phyloP scores from a whole-genome alignment of 2,329 filamentous ascomycete species.

The Teratosphaeria zuluensis region DNA sequence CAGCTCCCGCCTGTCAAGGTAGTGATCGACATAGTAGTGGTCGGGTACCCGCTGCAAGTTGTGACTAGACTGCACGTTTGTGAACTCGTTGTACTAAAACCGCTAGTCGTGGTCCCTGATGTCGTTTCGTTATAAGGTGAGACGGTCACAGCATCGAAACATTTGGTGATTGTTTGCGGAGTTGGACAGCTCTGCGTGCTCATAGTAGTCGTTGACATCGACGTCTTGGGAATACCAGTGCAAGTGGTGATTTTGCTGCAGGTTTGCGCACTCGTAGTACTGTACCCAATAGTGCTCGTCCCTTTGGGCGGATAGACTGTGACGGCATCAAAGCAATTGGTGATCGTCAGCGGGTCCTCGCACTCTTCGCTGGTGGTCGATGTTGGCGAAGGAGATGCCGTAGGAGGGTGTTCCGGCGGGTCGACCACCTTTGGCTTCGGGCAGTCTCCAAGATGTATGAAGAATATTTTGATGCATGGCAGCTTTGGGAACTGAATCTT shows the following conservation, averaged over 20 bases:
- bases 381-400: neutral
- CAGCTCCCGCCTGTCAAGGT: neutral
- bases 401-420: neutral
- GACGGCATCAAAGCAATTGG: neutral
- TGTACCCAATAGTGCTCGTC: neutral
- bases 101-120: neutral
- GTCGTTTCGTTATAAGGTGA: neutral
- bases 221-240: neutral
- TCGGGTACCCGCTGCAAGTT: neutral
- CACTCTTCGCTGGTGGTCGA: neutral
- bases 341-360: neutral
- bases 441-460: neutral
- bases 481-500: neutral
- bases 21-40: neutral
- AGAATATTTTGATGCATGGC: neutral
- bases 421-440: neutral
- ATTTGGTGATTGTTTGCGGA: neutral
- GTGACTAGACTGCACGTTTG: neutral
- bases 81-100: neutral
- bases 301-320: neutral
- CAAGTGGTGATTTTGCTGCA: neutral
- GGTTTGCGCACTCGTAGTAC: neutral
- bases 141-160: neutral
- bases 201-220: neutral
- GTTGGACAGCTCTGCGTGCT: neutral